Evolutionary conservation across 179 eudicot species (phyloP).

Genomic region (Camellia oleifera): DNA sequence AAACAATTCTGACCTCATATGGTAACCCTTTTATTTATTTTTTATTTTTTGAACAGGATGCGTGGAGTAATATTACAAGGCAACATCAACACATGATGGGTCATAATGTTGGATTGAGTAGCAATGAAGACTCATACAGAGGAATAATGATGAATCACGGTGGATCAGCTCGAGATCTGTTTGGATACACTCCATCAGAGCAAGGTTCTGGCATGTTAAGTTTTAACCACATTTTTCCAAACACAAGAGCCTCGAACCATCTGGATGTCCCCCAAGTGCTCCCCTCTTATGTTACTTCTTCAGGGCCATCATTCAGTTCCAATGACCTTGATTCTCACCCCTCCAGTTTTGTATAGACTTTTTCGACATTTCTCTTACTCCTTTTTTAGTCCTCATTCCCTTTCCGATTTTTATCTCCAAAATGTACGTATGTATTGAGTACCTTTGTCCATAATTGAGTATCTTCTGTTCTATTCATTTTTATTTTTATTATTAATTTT

Average conservation of each 20-base stretch:
- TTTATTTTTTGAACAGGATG: constrained; percentile 13
- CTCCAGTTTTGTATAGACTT: constrained; percentile 15
- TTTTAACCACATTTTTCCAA: constrained; percentile 13
- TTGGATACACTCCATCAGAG: constrained; percentile 14
- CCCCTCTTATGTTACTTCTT: constrained; percentile 13
- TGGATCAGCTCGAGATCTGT: constrained; percentile 20
- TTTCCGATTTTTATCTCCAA: not conserved
- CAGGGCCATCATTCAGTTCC: not conserved
- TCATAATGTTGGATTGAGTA: constrained; percentile 20
- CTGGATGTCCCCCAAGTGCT: constrained; percentile 11
- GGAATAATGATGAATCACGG: constrained; percentile 18
- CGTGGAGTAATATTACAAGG: constrained; percentile 16
- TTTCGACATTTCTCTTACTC: not conserved
- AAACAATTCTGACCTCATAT: not conserved
- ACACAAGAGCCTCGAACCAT: constrained; percentile 1
- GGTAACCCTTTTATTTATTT: not conserved
- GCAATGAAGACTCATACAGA: constrained; percentile 4
- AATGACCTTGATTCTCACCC: constrained; percentile 15
- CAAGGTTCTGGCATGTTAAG: constrained; percentile 15
- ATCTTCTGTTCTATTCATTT: constrained; percentile 11
- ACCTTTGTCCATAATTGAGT: constrained; percentile 6
- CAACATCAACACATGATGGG: constrained; percentile 6
- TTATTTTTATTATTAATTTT: not conserved
- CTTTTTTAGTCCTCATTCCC: not conserved
- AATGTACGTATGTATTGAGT: constrained; percentile 14